A percentile compares a stretch with the other conserved stretches of the same genome.
Conservation (phyloP, 202 grass and related monocot species). For the Bolboschoenoplectus hybrid region DNA sequence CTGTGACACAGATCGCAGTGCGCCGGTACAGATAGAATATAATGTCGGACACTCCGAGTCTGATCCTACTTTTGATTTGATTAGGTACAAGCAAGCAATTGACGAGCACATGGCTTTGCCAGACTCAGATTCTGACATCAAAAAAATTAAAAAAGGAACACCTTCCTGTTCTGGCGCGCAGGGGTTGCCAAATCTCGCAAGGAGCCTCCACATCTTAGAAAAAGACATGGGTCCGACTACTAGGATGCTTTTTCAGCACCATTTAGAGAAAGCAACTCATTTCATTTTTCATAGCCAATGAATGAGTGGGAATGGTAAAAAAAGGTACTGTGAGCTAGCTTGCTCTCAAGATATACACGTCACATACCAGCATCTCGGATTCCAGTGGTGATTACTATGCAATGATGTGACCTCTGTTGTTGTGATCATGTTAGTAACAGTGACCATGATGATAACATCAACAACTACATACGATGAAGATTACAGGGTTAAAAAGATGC, state of each 20-base stretch:
- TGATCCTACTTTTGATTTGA: neutral
- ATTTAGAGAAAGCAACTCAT: neutral
- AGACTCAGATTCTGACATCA: neutral
- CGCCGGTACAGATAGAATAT: conserved; percentile 3
- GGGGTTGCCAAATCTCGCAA: conserved; percentile 19
- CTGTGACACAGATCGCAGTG: neutral
- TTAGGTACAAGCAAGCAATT: neutral
- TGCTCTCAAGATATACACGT: no score
- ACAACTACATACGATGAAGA: no score
- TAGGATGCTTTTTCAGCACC: neutral
- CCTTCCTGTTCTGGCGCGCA: neutral
- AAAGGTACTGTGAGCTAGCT: neutral
- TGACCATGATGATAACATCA: no score
- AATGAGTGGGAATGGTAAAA: neutral
- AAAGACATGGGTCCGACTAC: neutral
- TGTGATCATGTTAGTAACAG: neutral
- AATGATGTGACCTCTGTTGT: neutral
- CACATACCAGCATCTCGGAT: no score
- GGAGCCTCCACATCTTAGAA: neutral
- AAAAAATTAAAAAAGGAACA: neutral
- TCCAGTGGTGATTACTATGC: no score
- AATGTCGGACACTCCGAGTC: neutral
- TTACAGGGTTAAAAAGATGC: no score
- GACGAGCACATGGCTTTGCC: conserved; percentile 3
- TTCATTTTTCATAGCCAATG: neutral